Conservation (phyloP, 768 basidiomycete species). For the Xerocomellus amylosporus region DNA sequence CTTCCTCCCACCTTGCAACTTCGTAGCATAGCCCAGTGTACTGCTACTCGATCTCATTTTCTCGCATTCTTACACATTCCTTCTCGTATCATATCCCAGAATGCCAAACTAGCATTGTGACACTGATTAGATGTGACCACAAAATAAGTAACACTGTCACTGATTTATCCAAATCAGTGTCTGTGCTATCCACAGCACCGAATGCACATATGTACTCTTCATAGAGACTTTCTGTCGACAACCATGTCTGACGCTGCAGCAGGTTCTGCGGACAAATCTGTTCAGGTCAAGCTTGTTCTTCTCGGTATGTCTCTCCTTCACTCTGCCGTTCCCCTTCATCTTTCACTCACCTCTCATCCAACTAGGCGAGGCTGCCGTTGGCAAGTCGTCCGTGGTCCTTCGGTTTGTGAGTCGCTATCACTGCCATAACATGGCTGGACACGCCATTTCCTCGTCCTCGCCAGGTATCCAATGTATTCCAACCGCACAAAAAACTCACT, state of each 20-base stretch:
- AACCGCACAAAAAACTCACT: slow-evolving; percentile 97
- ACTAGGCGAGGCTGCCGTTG: slow-evolving; percentile 95
- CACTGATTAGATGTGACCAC: too few species aligned
- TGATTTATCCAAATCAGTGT: too few species aligned
- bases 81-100: too few species aligned
- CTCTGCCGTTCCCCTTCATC: not conserved
- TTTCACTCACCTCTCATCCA: not conserved
- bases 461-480: slow-evolving; percentile 95
- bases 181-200: too few species aligned
- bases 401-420: slow-evolving; percentile 70
- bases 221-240: slow-evolving; percentile 11
- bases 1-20: too few species aligned
- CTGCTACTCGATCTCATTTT: too few species aligned
- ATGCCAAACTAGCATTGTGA: too few species aligned
- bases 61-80: too few species aligned
- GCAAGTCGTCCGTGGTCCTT: slow-evolving; percentile 97
- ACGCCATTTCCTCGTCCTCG: not conserved
- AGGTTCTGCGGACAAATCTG: slow-evolving; percentile 79
- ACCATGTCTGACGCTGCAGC: slow-evolving; percentile 74
- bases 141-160: too few species aligned
- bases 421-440: slow-evolving; percentile 7
- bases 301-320: slow-evolving; percentile 58
- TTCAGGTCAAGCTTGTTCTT: slow-evolving; percentile 97
- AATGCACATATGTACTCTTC: too few species aligned
- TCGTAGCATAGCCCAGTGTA: too few species aligned